Evolutionary conservation across 2,329 filamentous ascomycete genomes (phyloP).

Genomic region (Pyrenochaeta sp.): DNA sequence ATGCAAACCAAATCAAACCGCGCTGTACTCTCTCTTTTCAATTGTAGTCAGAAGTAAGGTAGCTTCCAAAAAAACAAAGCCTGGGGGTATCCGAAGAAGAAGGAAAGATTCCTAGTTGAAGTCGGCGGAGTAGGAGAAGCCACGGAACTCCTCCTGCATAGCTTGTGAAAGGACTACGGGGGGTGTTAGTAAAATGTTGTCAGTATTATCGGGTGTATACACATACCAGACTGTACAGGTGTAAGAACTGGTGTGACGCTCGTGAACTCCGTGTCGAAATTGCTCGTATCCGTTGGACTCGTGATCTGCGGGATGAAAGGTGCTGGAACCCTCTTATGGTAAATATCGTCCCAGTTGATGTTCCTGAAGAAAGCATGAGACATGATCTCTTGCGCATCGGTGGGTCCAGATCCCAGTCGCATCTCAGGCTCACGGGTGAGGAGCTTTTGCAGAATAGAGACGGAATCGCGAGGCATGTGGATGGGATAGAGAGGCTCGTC

Average conservation of each 20-base stretch:
- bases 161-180: slow-evolving; percentile 86
- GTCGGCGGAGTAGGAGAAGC: slow-evolving; percentile 96
- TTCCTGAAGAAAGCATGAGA: slow-evolving; percentile 97
- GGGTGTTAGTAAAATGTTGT: slow-evolving; percentile 24
- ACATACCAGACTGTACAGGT: slow-evolving; percentile 93
- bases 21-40: no score
- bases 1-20: no score
- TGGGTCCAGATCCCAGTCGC: slow-evolving; percentile 90
- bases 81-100: slow-evolving; percentile 12
- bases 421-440: slow-evolving; percentile 94
- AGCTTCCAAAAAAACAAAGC: slow-evolving; percentile 1
- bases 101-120: slow-evolving; percentile 63
- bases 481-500: slow-evolving; percentile 98
- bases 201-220: no score
- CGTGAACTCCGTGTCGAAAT: slow-evolving; percentile 98
- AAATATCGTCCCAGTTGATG: slow-evolving; percentile 98
- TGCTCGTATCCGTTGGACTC: slow-evolving; percentile 96
- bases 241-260: slow-evolving; percentile 97
- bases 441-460: slow-evolving; percentile 96
- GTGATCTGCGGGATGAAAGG: slow-evolving; percentile 92
- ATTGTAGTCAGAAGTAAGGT: no score
- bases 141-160: slow-evolving; percentile 99
- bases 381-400: slow-evolving; percentile 98
- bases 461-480: slow-evolving; percentile 97
- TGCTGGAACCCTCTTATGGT: slow-evolving; percentile 88